Base-by-base conservation (phyloP, 2,329 filamentous ascomycete species). In the Fusarium irregulare region DNA sequence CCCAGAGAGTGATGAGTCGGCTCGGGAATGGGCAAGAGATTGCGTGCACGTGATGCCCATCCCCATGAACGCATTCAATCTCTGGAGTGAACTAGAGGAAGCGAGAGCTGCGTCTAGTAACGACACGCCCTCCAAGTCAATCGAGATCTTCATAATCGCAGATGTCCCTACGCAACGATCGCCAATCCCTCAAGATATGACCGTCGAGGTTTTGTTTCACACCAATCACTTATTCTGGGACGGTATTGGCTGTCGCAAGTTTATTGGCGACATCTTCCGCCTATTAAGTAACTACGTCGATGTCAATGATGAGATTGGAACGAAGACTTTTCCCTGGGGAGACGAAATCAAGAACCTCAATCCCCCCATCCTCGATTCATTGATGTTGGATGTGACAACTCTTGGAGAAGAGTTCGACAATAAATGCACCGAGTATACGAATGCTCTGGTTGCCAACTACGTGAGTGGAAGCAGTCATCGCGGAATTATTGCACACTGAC, bases 251-350 rank as follows among this genome's bases (percentile, higher is more conserved):
- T 50, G 47, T 37, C 47, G 47, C 12, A 50, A n/a, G 21, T 50
- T 50, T 14, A 16, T 50, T 7, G 47, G 47, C 2, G 47, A 50
- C 11, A 21, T 50, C 47, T 50, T 50, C 3, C 47, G 47, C 7
- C 30, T 50, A 1, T 9, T 37, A 4, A 21, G 47, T 6, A 34
- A 25, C 10, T 25, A 50, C 4, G 3, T 25, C 3, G 12, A 23
- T 4, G 7, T 13, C 7, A 14, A 16, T 2, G 30, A 13, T 2
- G 18, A 8, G 0, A 0, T 3, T 1, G 2, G 9, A 2, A 10
- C 21, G 1, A 8, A 2, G 2, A n/a, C 32, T 5, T 25, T 50
- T 7, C 7, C 32, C 9, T 50, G 47, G 47, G 30, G 47, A 13
- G 20, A 50, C 14, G 47, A 50, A 6, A 37, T 50, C 12, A n/a